Conservation (phyloP, 208 protist species). For the Trypanosoma rangeli region DNA sequence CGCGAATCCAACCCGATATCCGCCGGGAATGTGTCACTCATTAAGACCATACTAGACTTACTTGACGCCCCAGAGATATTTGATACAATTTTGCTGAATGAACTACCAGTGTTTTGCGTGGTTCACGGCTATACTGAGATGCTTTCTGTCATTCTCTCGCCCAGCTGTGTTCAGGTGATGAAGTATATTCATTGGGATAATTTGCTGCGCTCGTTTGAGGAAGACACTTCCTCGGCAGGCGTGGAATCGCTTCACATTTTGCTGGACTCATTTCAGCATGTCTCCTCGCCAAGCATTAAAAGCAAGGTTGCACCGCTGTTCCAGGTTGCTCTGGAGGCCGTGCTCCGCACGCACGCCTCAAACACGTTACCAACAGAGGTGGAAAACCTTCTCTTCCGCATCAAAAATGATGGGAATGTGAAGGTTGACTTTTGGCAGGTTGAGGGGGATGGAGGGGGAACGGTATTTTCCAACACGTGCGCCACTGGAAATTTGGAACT, state of each 20-base stretch:
- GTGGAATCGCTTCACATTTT: conserved; percentile 3
- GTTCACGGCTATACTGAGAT: conserved; percentile 1
- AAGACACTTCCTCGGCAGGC: not conserved
- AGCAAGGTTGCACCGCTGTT: conserved; percentile 5
- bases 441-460: conserved; percentile 8
- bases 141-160: conserved; percentile 2
- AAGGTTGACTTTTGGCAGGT: conserved; percentile 16
- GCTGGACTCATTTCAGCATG: not conserved
- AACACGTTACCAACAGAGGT: not conserved
- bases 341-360: not conserved
- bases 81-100: conserved; percentile 6
- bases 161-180: conserved; percentile 6
- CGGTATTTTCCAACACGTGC: conserved; percentile 29
- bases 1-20: not conserved
- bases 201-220: conserved; percentile 2
- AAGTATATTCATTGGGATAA: conserved; percentile 5
- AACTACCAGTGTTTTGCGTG: conserved; percentile 13
- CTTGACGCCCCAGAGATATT: conserved; percentile 3
- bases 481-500: conserved; percentile 12
- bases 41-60: not conserved
- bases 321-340: not conserved
- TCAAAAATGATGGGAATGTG: conserved; percentile 8
- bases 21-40: conserved; percentile 7
- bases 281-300: not conserved
- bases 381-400: conserved; percentile 1